phyloP scores from a whole-genome alignment of 331 rosid genomes.

The Rosa hybrid region DNA sequence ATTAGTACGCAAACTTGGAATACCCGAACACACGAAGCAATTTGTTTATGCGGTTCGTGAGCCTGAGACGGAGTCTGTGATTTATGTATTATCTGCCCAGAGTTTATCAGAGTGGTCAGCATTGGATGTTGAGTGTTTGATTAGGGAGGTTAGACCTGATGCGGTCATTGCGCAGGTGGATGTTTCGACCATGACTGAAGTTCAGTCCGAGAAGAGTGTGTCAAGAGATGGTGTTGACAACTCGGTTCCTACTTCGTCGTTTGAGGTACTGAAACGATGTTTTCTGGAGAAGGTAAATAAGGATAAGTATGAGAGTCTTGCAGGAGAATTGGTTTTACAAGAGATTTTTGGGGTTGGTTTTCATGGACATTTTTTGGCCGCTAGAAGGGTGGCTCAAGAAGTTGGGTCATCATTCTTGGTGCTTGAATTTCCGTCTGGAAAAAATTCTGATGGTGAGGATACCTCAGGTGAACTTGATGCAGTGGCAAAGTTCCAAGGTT shows the following conservation, averaged over 20 bases:
- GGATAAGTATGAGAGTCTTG: slow-evolving; percentile 64
- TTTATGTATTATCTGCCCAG: slow-evolving; percentile 66
- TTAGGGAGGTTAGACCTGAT: slow-evolving; percentile 64
- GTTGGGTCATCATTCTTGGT: slow-evolving; percentile 63
- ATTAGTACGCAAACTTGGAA: slow-evolving; percentile 49
- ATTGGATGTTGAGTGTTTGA: slow-evolving; percentile 50
- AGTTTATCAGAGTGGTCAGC: slow-evolving; percentile 70
- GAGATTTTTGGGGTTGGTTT: slow-evolving; percentile 75
- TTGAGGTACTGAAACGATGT: slow-evolving; percentile 63
- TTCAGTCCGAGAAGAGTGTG: slow-evolving; percentile 37
- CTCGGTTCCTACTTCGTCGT: slow-evolving; percentile 66
- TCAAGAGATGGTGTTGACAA: slow-evolving; percentile 22
- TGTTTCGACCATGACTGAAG: slow-evolving; percentile 27
- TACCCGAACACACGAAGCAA: slow-evolving; percentile 63
- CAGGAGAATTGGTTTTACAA: slow-evolving; percentile 57
- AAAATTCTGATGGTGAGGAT: slow-evolving; percentile 23
- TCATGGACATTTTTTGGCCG: slow-evolving; percentile 62
- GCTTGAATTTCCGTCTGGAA: slow-evolving; percentile 48
- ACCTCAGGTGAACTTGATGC: slow-evolving; percentile 32
- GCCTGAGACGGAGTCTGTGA: slow-evolving; percentile 50
- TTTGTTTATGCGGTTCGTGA: slow-evolving; percentile 67
- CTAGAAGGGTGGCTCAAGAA: slow-evolving; percentile 64
- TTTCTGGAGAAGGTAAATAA: slow-evolving; percentile 65
- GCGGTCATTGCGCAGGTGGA: slow-evolving; percentile 67
- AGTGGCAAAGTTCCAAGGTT: slow-evolving; percentile 36